Evolutionary conservation across 495 filamentous ascomycete genomes (phyloP).

Genomic region (Xylaria longipes): DNA sequence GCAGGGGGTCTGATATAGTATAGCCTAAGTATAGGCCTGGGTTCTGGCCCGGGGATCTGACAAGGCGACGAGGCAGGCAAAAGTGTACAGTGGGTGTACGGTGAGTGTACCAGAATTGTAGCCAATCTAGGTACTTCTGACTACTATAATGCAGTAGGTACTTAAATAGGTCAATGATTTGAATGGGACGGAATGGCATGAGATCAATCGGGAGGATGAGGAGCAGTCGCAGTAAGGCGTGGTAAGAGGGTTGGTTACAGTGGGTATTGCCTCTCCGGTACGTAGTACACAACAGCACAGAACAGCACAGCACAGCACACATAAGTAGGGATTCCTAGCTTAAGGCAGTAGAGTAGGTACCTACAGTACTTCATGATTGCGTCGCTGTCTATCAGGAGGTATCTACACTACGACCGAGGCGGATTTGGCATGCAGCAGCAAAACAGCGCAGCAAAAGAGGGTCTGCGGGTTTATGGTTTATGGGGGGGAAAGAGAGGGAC

Average conservation of each 20-base stretch:
- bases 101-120: neutral
- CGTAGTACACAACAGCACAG: too few relatives aligned
- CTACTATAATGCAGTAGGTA: neutral
- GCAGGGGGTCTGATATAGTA: neutral
- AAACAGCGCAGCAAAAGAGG: slow-evolving; percentile 14
- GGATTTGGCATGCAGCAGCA: slow-evolving; percentile 7
- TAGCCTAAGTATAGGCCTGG: neutral
- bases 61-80: slow-evolving; percentile 3
- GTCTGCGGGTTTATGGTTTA: neutral
- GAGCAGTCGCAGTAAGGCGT: neutral
- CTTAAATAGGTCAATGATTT: neutral
- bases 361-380: slow-evolving; percentile 15
- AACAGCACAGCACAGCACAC: neutral
- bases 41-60: neutral
- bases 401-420: slow-evolving; percentile 1
- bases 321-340: neutral
- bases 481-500: neutral
- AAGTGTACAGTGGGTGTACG: neutral
- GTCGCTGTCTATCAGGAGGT: neutral
- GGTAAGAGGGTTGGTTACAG: neutral
- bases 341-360: too few relatives aligned
- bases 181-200: neutral
- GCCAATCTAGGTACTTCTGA: neutral
- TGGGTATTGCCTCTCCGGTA: neutral
- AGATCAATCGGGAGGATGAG: neutral